Base-by-base conservation (phyloP, 1,139 yeast genomes). In the Debaryomyces sp. region DNA sequence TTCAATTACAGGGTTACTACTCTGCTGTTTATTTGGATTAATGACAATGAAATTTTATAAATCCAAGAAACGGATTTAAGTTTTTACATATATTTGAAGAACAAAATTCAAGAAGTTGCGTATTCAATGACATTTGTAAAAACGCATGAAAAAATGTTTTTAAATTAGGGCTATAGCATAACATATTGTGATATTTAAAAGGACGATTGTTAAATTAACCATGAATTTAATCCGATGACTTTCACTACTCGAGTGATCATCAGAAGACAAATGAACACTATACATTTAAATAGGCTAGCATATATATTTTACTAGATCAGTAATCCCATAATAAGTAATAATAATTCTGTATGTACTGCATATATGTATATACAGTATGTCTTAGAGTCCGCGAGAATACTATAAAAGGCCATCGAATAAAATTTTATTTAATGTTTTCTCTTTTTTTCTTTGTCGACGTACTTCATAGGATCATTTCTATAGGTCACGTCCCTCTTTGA, bases 401-500 rank as follows among this genome's bases (percentile, higher is more conserved):
- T 47, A 47, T 50, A 36, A 27, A 50, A 48, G 44, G 36, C 27
- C 45, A 27, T 27, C 37, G 43, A 36, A 8, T 45, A 46, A 53
- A 54, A 45, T 22, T 50, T 32, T 29, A 46, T 43, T 45, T 34
- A 17, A 12, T 35, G 53, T 57, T 56, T 50, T 50, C 50, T 59
- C 64, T 68, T 61, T 69, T 66, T 73, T 73, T 32, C 77, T 72
- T 57, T 70, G 78, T 73, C 78, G 78, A 72, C 79, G 77, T 75
- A 76, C 78, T 73, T 74, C 78, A 74, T 90, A 89, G 97, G 97
- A 91, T 92, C 98, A 92, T 92, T 91, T 92, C 97, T 92, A 92
- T 92, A 90, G 97, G 89, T 86, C 87, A 89, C 96, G 96, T 89
- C 96, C 89, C 95, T 89, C 96, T 88, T 86, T 89, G 96, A 87